A percentile compares a stretch with the other conserved stretches of the same genome.
phyloP scores from a whole-genome alignment of 306 rosid genomes.

The Malus sylvestris region DNA sequence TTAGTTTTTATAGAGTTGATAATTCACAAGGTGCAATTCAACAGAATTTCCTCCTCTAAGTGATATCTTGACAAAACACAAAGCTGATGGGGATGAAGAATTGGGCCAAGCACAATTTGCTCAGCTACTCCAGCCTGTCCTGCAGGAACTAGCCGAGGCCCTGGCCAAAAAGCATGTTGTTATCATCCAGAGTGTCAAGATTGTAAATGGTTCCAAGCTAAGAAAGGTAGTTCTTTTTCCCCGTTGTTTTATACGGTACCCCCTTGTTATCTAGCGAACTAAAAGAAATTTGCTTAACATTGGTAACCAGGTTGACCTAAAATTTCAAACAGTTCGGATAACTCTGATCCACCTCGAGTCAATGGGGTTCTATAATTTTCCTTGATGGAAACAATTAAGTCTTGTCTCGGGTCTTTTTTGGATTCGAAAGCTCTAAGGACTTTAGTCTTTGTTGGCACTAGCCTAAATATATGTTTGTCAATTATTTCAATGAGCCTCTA shows the following conservation, averaged over 20 bases:
- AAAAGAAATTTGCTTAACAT: neutral
- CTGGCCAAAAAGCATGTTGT: conserved; percentile 53
- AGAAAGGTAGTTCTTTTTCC: conserved; percentile 49
- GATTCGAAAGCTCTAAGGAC: neutral
- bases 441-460: neutral
- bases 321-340: neutral
- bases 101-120: conserved; percentile 98
- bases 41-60: conserved; percentile 71
- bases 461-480: neutral
- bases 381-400: neutral
- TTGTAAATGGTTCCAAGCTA: conserved; percentile 62
- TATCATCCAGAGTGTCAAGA: conserved; percentile 45
- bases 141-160: conserved; percentile 73
- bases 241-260: neutral
- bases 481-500: neutral
- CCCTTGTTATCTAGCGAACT: neutral
- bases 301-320: neutral
- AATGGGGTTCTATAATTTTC: neutral
- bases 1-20: conserved; percentile 1
- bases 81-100: conserved; percentile 60
- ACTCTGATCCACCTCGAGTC: neutral
- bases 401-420: neutral
- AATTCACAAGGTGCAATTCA: conserved; percentile 22
- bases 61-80: conserved; percentile 61
- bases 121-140: conserved; percentile 70